A percentile compares a stretch with the other conserved stretches of the same genome.
Evolutionary conservation across 139 green algal genomes (phyloP).

Genomic region (Tetraselmis striata): DNA sequence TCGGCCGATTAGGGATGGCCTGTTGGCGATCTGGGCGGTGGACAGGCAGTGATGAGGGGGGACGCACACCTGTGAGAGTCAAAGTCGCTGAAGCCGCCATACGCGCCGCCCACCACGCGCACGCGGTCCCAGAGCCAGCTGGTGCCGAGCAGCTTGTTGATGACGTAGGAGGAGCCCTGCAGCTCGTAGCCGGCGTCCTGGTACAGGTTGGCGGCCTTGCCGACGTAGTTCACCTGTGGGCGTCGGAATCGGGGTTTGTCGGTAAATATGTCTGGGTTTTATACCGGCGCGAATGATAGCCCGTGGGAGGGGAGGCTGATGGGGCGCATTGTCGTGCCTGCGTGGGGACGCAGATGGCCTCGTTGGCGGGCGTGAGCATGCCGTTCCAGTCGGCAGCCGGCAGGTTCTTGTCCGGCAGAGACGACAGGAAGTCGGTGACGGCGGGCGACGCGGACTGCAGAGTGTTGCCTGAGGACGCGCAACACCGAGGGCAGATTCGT

Average conservation of each 20-base stretch:
- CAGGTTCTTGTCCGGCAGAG: constrained; percentile 52
- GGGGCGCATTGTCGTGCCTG: constrained; percentile 64
- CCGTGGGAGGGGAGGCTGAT: too few relatives aligned
- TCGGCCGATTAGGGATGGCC: too few relatives aligned
- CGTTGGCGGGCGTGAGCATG: constrained; percentile 59
- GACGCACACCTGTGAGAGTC: constrained; percentile 81
- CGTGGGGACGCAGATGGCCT: constrained; percentile 90
- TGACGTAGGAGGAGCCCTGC: constrained; percentile 79
- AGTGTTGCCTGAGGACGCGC: constrained; percentile 34
- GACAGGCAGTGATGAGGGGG: too few relatives aligned
- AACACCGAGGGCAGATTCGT: too few relatives aligned
- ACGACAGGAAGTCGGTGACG: constrained; percentile 67
- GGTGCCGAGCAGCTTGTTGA: constrained; percentile 92
- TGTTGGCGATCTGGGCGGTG: too few relatives aligned
- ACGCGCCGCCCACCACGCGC: constrained; percentile 85
- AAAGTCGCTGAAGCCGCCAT: constrained; percentile 96
- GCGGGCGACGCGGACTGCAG: constrained; percentile 47
- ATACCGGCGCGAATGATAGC: background rate
- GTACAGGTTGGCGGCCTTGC: constrained; percentile 95
- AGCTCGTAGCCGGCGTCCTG: constrained; percentile 87
- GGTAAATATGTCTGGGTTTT: too few relatives aligned
- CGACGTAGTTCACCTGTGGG: constrained; percentile 99
- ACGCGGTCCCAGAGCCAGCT: constrained; percentile 98
- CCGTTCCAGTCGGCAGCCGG: constrained; percentile 29
- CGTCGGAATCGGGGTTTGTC: constrained; percentile 9